Evolutionary conservation across 2,329 filamentous ascomycete genomes (phyloP), one percentile per base, ranked within the genome.

Genomic region (Monosporascus sp.): DNA sequence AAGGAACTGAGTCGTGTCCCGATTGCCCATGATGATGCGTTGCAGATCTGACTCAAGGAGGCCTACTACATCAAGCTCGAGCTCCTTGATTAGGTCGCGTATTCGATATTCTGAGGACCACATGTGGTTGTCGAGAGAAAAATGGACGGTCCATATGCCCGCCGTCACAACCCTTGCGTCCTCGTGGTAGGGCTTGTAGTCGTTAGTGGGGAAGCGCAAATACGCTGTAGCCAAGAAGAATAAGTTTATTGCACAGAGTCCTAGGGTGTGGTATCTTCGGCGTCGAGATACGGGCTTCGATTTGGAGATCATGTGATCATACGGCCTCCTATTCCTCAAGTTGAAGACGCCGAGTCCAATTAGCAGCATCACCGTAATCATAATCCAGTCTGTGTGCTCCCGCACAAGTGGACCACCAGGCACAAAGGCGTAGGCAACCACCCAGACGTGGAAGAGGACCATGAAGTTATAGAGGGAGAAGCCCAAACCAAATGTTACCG

Each of bases 1-100:
- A 8, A 99, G 81, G 72, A 90, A 95, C 68, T 97, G 94, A 1
- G 94, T 97, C 8, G 90, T 88, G 69, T 99, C 94, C 60, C 94
- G 88, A 74, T 97, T 99, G 65, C 94, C 94, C 94, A 97, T 99
- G 77, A 99, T 99, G 74, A 99, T 96, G 62, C 93, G 89, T 74
- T 99, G 94, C 37, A 90, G 81, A 68, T 99, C 94, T 1, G 88
- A 89, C 72, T 99, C 94, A 1, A 99, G 80, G 20, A 99, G 81
- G n/a, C 94, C 94, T 47, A 99, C 82, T 5, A 99, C 90, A 66
- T 99, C 94, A n/a, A 99, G 76, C 72, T 99, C 94, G n/a, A 96
- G 77, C 65, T 97, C 94, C 66, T 90, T 86, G 72, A 96, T 87
- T 15, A 96, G 78, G 74, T 97, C 87, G 54, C 90, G 88, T 85